These are phyloP conservation scores for Ichthyophthirius multifiliis DNA, from an alignment of 169 alveolate genomes.

Conservation along the genomic window DNA sequence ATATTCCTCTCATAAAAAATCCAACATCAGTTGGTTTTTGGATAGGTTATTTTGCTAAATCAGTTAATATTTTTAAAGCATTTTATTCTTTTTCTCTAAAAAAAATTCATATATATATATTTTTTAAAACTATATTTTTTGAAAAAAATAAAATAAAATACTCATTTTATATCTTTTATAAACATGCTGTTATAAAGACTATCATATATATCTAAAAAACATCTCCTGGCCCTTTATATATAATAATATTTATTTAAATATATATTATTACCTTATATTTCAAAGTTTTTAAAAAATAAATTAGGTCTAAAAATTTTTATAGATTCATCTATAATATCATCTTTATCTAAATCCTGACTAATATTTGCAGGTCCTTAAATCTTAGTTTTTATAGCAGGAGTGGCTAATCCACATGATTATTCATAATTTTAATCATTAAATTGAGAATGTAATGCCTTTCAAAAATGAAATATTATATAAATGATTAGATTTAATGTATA, in stretches of 20 bases:
- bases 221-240: background rate
- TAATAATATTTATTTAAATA: background rate
- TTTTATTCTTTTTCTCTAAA: background rate
- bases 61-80: background rate
- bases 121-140: background rate
- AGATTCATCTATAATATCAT: background rate
- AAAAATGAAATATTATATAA: background rate
- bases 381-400: constrained; percentile 3
- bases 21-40: background rate
- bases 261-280: background rate
- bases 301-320: background rate
- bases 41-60: background rate
- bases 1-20: background rate
- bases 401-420: background rate
- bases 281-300: constrained; percentile 2
- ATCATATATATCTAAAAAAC: background rate
- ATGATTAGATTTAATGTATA: background rate
- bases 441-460: background rate
- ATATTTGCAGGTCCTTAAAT: constrained; percentile 8
- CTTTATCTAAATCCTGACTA: background rate
- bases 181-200: background rate
- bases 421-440: background rate
- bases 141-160: background rate
- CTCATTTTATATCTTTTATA: background rate
- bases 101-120: background rate